phyloP scores from a whole-genome alignment of 2,329 filamentous ascomycete genomes.

The Penicillium sp. region DNA sequence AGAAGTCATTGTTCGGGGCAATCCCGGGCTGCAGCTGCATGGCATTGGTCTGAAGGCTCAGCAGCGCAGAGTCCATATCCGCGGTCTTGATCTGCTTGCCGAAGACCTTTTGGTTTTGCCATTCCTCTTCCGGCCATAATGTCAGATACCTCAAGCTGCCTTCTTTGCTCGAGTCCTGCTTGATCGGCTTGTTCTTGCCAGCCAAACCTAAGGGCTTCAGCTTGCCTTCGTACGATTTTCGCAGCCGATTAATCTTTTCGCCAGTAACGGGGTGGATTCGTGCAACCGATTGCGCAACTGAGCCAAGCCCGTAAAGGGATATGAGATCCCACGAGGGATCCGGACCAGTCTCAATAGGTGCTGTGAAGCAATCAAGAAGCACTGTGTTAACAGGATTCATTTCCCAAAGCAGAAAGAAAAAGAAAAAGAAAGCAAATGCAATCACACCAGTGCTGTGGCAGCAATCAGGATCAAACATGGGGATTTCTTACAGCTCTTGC shows the following conservation, averaged over 20 bases:
- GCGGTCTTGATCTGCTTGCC: conserved; percentile 52
- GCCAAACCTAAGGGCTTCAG: conserved; percentile 52
- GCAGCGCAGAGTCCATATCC: conserved; percentile 47
- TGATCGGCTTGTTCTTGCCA: conserved; percentile 54
- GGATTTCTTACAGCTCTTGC: conserved; percentile 55
- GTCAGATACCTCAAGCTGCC: conserved; percentile 48
- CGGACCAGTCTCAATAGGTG: conserved; percentile 56
- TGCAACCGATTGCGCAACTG: conserved; percentile 61
- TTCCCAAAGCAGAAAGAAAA: conserved; percentile 30
- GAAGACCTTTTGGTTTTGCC: conserved; percentile 53
- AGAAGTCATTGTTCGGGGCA: conserved; percentile 51
- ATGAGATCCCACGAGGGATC: conserved; percentile 63
- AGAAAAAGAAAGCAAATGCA: conserved; percentile 21
- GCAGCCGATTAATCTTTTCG: conserved; percentile 66
- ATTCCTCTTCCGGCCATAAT: conserved; percentile 56
- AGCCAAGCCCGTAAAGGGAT: conserved; percentile 60
- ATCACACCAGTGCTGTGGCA: conserved; percentile 35
- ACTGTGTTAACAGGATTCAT: conserved; percentile 49
- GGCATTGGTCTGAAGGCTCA: conserved; percentile 47
- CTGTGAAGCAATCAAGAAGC: conserved; percentile 40
- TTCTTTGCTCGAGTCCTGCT: conserved; percentile 46
- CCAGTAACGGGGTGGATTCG: conserved; percentile 64
- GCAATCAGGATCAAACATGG: conserved; percentile 46
- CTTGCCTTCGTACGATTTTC: conserved; percentile 59
- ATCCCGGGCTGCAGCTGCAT: conserved; percentile 54